A percentile compares a stretch with the other conserved stretches of the same genome.
phyloP scores from a whole-genome alignment of 73 alveolate genomes.

The Tetrahymena malaccensis region DNA sequence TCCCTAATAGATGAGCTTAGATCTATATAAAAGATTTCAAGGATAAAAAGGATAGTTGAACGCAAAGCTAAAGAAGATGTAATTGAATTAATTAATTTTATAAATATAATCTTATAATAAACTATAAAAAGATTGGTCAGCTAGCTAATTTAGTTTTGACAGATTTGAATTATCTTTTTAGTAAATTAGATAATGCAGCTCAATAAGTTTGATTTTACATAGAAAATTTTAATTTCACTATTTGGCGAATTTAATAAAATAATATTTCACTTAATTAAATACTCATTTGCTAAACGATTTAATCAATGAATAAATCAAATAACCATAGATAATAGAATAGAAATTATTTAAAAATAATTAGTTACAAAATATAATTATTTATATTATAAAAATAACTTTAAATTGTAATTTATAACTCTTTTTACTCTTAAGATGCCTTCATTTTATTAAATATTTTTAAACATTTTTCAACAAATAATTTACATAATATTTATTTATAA shows the following conservation, averaged over 20 bases:
- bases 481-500: no score
- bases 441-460: no score
- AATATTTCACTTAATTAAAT: not conserved
- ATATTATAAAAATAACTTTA: no score
- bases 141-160: not conserved
- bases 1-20: slow-evolving; percentile 7
- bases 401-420: not conserved
- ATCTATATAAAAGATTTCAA: slow-evolving; percentile 5
- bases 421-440: not conserved
- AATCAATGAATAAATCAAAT: no score
- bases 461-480: no score
- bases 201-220: not conserved
- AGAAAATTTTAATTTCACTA: not conserved
- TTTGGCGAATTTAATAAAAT: not conserved
- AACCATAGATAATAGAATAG: not conserved
- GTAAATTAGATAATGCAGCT: not conserved
- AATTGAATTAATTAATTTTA: not conserved
- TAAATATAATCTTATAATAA: not conserved
- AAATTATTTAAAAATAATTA: no score
- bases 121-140: not conserved
- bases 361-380: no score
- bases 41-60: slow-evolving; percentile 7
- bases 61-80: slow-evolving; percentile 28
- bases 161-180: not conserved
- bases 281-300: no score